Base-by-base conservation (phyloP, 23 red algal species). In the Pyropia haitanensis region DNA sequence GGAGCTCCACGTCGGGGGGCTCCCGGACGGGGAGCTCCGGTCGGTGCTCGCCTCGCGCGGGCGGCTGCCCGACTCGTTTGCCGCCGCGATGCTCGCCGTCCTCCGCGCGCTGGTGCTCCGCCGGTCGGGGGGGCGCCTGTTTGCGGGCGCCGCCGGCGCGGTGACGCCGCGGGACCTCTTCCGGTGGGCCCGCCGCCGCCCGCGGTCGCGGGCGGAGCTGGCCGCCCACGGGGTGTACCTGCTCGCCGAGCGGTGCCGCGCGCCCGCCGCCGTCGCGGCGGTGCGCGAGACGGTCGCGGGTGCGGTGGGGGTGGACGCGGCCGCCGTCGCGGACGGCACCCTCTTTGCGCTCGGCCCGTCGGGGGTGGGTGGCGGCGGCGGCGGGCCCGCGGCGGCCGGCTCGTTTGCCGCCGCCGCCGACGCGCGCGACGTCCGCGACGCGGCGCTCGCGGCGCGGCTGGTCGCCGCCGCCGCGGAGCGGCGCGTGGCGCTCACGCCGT, bases 161-260 rank as follows among this genome's bases (percentile, higher is more conserved):
- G 82, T 97, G 13, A 97, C 81, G 15, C 78, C 93, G 2, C 57
- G 93, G 52, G 80, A 81, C 51, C 44, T 87, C 0, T 95, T 87
- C 26, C 75, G 77, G 29, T 85, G 80, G 80, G 71, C 77, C 58
- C 72, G 64, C 20, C 60, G 80, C 15, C 20, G 53, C 17, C 74
- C 82, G 20, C 54, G 68, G 23, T 75, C 71, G 1, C 73, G 75
- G 51, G 70, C 57, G 6, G 78, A 84, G 58, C 87, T 97, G 0
- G 79, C 77, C 14, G 27, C 68, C 14, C 77, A 91, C 51, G 93
- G 93, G 1, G 86, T 88, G 25, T 97, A 67, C 77, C 60, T 97
- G 9, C 71, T 97, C 8, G 93, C 63, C 53, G 93, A 97, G 67
- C 54, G 93, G 23, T 65, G 65, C 33, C 80, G 93, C 51, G 18